phyloP scores from a whole-genome alignment of 768 basidiomycete species.

The Suillus sp. region DNA sequence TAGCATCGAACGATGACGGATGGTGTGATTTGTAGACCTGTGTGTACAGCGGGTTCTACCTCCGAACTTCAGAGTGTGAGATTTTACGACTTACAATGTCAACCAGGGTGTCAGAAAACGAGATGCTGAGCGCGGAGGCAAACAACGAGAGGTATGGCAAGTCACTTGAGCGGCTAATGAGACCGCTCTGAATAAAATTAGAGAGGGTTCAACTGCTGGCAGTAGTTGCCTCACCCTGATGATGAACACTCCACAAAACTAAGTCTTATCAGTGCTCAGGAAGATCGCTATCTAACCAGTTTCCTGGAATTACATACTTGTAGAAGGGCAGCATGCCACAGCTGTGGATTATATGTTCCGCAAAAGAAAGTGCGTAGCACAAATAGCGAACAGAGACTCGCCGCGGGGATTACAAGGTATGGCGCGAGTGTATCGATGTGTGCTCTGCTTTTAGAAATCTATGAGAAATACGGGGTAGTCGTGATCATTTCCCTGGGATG shows the following conservation, averaged over 20 bases:
- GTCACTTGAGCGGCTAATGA: conserved; percentile 18
- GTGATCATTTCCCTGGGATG: conserved; percentile 4
- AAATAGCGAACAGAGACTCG: conserved; percentile 23
- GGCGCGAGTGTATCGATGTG: conserved; percentile 23
- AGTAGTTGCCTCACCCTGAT: conserved; percentile 23
- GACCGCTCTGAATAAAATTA: conserved; percentile 13
- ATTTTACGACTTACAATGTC: conserved; percentile 25
- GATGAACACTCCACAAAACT: conserved; percentile 34
- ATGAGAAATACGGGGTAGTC: conserved; percentile 11
- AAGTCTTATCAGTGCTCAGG: conserved; percentile 9
- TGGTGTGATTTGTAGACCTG: conserved; percentile 29
- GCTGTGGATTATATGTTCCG: conserved; percentile 22
- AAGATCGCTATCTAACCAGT: not conserved
- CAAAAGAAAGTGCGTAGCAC: conserved; percentile 23
- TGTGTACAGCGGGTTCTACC: not conserved
- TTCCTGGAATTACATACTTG: conserved; percentile 29
- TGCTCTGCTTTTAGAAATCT: conserved; percentile 25
- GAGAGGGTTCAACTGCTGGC: conserved; percentile 4
- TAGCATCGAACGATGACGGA: conserved; percentile 20
- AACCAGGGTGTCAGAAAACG: conserved; percentile 23
- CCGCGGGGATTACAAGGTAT: conserved; percentile 28
- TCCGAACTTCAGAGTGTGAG: not conserved
- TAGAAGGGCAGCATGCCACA: conserved; percentile 36
- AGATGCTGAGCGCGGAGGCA: conserved; percentile 24
- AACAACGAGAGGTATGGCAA: conserved; percentile 18